phyloP scores from a whole-genome alignment of 208 protist species.

The Crithidia sp. region DNA sequence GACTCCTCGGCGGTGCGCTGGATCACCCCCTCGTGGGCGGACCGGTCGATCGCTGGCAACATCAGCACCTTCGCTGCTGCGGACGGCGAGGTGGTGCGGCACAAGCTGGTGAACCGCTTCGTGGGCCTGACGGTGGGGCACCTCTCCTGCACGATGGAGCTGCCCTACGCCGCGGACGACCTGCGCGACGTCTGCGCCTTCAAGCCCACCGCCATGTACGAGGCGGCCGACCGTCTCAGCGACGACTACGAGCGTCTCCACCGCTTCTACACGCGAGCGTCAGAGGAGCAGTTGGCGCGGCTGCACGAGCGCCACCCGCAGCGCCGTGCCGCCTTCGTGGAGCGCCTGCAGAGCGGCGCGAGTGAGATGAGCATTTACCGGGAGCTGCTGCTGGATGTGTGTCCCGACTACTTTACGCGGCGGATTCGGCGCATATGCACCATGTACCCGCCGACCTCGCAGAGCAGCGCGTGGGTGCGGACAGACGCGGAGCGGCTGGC shows the following conservation, averaged over 20 bases:
- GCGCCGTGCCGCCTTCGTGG: slow-evolving; percentile 22
- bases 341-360: slow-evolving; percentile 34
- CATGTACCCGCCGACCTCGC: slow-evolving; percentile 35
- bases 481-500: slow-evolving; percentile 36
- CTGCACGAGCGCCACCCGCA: not conserved
- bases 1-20: slow-evolving; percentile 64
- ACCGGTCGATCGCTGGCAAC: slow-evolving; percentile 25
- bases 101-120: slow-evolving; percentile 67
- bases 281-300: slow-evolving; percentile 7
- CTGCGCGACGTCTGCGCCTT: slow-evolving; percentile 33
- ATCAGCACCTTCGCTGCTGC: slow-evolving; percentile 55
- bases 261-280: slow-evolving; percentile 12
- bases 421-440: slow-evolving; percentile 41
- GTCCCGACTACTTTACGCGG: slow-evolving; percentile 48
- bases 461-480: slow-evolving; percentile 32
- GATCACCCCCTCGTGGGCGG: slow-evolving; percentile 52
- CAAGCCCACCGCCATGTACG: slow-evolving; percentile 16
- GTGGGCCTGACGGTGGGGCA: slow-evolving; percentile 66
- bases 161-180: slow-evolving; percentile 42
- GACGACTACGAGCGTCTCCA: slow-evolving; percentile 31
- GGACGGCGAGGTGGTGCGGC: slow-evolving; percentile 50
- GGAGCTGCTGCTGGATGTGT: slow-evolving; percentile 36
- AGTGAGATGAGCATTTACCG: slow-evolving; percentile 50
- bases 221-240: slow-evolving; percentile 32
- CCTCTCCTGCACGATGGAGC: slow-evolving; percentile 55